Evolutionary conservation across 805 yeast species (phyloP), one percentile per base, ranked within the genome.

Genomic region (Lachancea sp.): DNA sequence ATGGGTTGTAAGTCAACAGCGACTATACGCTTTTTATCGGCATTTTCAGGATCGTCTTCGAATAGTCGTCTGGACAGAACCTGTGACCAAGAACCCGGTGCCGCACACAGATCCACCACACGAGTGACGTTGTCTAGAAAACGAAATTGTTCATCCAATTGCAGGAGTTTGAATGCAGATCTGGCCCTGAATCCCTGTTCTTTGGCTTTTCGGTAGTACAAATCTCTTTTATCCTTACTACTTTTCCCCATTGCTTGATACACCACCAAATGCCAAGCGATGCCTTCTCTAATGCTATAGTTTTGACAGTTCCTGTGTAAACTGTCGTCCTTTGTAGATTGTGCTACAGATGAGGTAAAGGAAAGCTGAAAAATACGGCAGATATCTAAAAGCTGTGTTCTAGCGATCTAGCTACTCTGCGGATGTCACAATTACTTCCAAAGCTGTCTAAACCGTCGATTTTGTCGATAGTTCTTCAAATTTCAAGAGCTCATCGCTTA

Each of bases 51-150:
- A 34, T 53, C 53, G 31, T 65, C 73, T 48, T 71, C 70, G 54
- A 73, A 78, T 33, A 86, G 66, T 56, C 82, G 81, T 53, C 86
- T 67, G 27, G 93, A 82, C 12, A 93, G 74, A 0, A 93, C 99
- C 62, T 93, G 99, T 1, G 95, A 85, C 99, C 99, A 93, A 3
- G 97, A 89, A 1, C 97, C 96, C 0, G 97, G 97, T 3, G 98
- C 99, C 31, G 99, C 99, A 73, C 99, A 93, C 26, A 93, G 72
- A 66, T 93, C 99, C 4, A 93, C 99, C 3, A 93, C 98, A 55
- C 96, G 71, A 36, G 72, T 73, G 30, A 89, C 80, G 34, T 79
- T 83, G 41, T 79, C 74, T 46, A 93, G 78, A 31, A 89, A 75
- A 50, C 85, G 82, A 62, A 91, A 93, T 62, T 93, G 90, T 46